Base-by-base conservation (phyloP, 2,329 filamentous ascomycete genomes). In the Penicillium sp. region DNA sequence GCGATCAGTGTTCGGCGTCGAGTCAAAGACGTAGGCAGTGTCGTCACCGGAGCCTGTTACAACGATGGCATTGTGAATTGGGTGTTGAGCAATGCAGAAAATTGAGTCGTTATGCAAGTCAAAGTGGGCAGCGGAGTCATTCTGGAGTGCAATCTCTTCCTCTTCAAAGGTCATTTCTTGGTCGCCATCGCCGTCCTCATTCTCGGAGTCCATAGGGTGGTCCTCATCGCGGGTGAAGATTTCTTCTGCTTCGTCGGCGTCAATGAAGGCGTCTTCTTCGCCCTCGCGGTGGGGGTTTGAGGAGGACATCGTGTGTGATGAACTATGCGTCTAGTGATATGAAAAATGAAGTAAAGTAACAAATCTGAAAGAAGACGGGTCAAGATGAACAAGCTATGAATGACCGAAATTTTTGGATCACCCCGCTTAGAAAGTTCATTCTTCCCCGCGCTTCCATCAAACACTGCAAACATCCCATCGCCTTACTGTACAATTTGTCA, bases 1-100 rank as follows among this genome's bases (percentile, higher is more conserved):
- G 17, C 75, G 72, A 13, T 85, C 81, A 50, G 76, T 73, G 6
- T 82, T 82, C 0, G 89, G 88, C 3, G 88, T 88, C 6, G 88
- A 88, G 77, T 97, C 91, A 75, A 96, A 89, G 15, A 99, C 85
- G 80, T 94, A 97, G 58, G 91, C 93, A 21, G 90, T 89, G 63
- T 97, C 95, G 71, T 91, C 90, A 41, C 89, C 90, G 66, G 93
- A 95, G 64, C 95, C 95, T 0, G 95, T 97, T 3, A 93, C 90
- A 63, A 98, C 84, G 63, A 98, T 88, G 21, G 88, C 84, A 6
- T 90, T 87, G 73, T 91, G 85, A 7, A 88, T 82, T 4, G 95
- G 95, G 76, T 99, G 95, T 76, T 97, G 92, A 19, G 94, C 92
- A 75, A 99, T 95, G 79, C 91, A 88, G 82, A 97, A 99, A 73